These are phyloP conservation scores for Ottelia alismoides DNA, from an alignment of 106 monocot genomes.

Conservation along the genomic window DNA sequence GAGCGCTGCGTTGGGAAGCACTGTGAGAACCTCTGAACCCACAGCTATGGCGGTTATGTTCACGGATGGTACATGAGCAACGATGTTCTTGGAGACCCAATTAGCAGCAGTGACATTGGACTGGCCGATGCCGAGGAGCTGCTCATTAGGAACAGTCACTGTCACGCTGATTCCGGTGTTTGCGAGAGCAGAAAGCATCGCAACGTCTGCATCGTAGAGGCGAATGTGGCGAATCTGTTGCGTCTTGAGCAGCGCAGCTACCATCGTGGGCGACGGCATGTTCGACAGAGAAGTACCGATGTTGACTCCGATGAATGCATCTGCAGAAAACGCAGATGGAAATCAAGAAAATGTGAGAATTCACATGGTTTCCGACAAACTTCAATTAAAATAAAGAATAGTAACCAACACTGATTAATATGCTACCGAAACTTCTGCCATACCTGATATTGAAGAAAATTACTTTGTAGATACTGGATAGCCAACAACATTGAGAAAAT, in stretches of 20 bases:
- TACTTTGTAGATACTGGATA: too few species aligned
- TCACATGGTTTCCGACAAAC: too few species aligned
- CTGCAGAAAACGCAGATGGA: too few species aligned
- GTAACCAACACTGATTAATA: too few species aligned
- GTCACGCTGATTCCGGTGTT: constrained; percentile 57
- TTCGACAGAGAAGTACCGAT: constrained; percentile 55
- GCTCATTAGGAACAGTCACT: constrained; percentile 78
- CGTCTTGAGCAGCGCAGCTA: constrained; percentile 50
- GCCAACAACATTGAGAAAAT: too few species aligned
- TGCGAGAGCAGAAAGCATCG: constrained; percentile 60
- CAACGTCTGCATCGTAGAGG: constrained; percentile 62
- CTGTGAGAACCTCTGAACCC: constrained; percentile 44
- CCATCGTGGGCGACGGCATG: constrained; percentile 70
- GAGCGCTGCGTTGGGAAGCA: constrained; percentile 71
- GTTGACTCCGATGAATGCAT: constrained; percentile 71
- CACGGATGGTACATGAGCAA: constrained; percentile 44
- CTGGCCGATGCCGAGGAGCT: constrained; percentile 72
- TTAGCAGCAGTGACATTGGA: constrained; percentile 84
- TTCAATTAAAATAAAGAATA: too few species aligned
- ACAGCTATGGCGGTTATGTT: constrained; percentile 75
- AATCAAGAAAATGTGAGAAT: too few species aligned
- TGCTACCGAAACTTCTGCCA: too few species aligned
- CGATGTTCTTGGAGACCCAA: constrained; percentile 72
- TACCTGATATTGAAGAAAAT: too few species aligned
- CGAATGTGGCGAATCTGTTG: constrained; percentile 71